Evolutionary conservation across 305 asterid species (phyloP).

Genomic region (Fraxinus platypoda): DNA sequence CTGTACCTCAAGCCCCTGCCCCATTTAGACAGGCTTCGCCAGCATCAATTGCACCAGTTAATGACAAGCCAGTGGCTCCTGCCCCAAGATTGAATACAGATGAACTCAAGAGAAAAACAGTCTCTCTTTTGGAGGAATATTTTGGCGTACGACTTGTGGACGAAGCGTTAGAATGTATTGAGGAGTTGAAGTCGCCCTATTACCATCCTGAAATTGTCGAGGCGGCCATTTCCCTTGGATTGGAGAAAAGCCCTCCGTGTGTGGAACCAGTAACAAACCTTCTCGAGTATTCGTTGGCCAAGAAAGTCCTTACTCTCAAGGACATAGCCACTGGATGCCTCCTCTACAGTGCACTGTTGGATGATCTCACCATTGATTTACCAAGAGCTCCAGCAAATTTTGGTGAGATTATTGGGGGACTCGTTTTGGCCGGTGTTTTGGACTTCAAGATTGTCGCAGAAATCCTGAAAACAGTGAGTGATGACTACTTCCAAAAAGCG

Average conservation of each 20-base stretch:
- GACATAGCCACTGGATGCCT: neutral
- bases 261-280: neutral
- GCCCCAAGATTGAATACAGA: neutral
- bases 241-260: neutral
- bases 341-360: neutral
- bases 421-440: neutral
- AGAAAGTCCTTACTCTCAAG: neutral
- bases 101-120: neutral
- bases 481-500: neutral
- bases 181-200: neutral
- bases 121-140: neutral
- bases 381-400: neutral
- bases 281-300: neutral
- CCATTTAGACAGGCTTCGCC: neutral
- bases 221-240: neutral
- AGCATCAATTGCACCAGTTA: neutral
- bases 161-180: neutral
- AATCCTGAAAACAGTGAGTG: neutral
- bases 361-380: neutral
- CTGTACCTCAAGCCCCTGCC: constrained; percentile 17
- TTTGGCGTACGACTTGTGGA: neutral
- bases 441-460: neutral
- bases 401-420: neutral
- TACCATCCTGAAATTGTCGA: neutral
- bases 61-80: neutral